These are phyloP conservation scores for Dioscorea alata DNA, from an alignment of 106 monocot species.

Conservation along the genomic window DNA sequence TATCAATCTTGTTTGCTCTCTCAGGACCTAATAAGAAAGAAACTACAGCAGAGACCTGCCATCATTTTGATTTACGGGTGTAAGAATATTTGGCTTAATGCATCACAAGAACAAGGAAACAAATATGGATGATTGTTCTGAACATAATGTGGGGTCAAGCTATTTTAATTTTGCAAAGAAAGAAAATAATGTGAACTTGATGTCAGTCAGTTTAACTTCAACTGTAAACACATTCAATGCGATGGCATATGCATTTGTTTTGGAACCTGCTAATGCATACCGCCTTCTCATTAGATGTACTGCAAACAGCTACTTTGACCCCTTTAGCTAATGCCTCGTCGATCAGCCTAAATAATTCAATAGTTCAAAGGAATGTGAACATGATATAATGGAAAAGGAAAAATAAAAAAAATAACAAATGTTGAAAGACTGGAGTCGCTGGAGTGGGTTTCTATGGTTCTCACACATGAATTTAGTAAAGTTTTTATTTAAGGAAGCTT, in stretches of 20 bases:
- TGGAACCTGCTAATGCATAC: conserved; percentile 52
- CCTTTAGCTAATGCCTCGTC: conserved; percentile 76
- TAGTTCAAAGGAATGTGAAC: background rate
- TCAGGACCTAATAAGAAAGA: conserved; percentile 83
- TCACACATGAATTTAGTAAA: too few species aligned
- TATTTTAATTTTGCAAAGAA: too few species aligned
- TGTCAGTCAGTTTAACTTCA: too few species aligned
- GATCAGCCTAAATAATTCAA: conserved; percentile 50
- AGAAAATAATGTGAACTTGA: too few species aligned
- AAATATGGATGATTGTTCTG: too few species aligned
- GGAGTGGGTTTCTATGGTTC: too few species aligned
- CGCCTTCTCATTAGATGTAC: conserved; percentile 99
- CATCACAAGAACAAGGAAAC: too few species aligned
- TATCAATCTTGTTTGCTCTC: conserved; percentile 72
- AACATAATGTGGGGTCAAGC: too few species aligned
- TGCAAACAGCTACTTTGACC: conserved; percentile 96
- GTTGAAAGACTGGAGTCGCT: background rate
- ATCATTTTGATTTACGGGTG: too few species aligned
- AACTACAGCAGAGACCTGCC: conserved; percentile 93
- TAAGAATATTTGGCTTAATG: too few species aligned
- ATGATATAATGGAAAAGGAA: background rate
- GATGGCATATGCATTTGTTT: background rate
- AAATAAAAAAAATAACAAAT: background rate
- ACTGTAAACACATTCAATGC: too few species aligned
- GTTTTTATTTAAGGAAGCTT: too few species aligned